Evolutionary conservation across 306 rosid genomes (phyloP), one percentile per base, ranked within the genome.

Genomic region (Prunus salicina): DNA sequence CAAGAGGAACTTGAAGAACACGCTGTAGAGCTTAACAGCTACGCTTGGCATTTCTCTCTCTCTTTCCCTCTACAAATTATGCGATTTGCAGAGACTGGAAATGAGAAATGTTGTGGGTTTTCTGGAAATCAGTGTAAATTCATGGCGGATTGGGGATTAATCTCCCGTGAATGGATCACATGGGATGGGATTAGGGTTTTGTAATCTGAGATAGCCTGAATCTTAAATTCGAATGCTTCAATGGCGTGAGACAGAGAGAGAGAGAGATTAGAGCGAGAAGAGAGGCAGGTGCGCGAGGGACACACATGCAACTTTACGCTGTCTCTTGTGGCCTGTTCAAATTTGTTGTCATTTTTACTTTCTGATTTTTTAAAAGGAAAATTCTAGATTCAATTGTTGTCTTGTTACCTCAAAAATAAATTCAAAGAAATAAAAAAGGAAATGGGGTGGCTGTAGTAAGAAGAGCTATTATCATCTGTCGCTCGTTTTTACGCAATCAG

Each of bases 1-100:
- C 83, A 91, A 84, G 71, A 92, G 92, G 73, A 95, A 95, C 84
- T 95, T 95, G 90, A 92, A 95, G 97, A 95, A 92, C 0, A 92
- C 98, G 88, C 99, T 92, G 70, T 95, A 92, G 72, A 95, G 97
- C 87, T 95, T 91, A 47, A 95, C 97, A 58, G 96, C 91, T 28
- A 95, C 96, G 86, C 87, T 88, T 72, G 99, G 97, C 99, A 95
- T 95, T 71, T 84, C 86, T 76, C 43, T 15, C 75, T 27, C 71
- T 58, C 69, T 34, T 41, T 77, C 45, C 53, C 15, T 55, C 69
- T 30, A 10, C 46, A 75, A 25, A 27, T 18, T 47, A 22, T 18
- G 14, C 27, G 38, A 49, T 38, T 72, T 69, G 76, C 65, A 78
- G 69, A 74, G 80, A 79, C 81, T 58, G 61, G n/a, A 66, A 64